phyloP scores from a whole-genome alignment of 2,329 filamentous ascomycete genomes.

The Fusarium udum region DNA sequence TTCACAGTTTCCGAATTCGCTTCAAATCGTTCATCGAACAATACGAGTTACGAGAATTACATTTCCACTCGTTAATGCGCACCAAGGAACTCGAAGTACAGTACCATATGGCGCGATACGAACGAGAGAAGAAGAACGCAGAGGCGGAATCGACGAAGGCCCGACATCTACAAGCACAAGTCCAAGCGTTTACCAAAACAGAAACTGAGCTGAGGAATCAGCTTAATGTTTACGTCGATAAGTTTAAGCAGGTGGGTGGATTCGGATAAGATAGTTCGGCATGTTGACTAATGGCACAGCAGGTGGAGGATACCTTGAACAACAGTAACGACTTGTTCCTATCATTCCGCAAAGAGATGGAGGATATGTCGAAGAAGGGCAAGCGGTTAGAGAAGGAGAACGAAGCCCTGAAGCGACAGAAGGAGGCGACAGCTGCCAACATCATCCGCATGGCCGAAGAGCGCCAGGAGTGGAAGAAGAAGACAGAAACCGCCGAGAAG shows the following conservation, averaged over 20 bases:
- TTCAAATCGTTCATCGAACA: conserved; percentile 97
- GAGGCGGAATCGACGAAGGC: conserved; percentile 83
- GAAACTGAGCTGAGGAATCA: conserved; percentile 94
- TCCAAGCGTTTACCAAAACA: conserved; percentile 94
- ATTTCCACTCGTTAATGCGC: conserved; percentile 90
- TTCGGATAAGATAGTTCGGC: conserved; percentile 10
- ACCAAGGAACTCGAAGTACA: conserved; percentile 97
- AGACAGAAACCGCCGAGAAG: conserved; percentile 62
- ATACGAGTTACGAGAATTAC: conserved; percentile 93
- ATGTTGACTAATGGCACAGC: conserved; percentile 43
- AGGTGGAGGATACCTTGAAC: conserved; percentile 98
- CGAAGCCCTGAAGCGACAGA: conserved; percentile 87
- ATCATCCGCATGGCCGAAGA: conserved; percentile 98
- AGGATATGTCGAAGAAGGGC: conserved; percentile 99
- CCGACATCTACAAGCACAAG: conserved; percentile 87
- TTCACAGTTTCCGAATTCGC: conserved; percentile 76
- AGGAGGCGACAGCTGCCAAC: conserved; percentile 91
- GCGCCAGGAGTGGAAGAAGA: conserved; percentile 83
- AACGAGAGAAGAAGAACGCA: conserved; percentile 88
- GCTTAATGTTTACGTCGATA: conserved; percentile 98
- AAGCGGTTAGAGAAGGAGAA: conserved; percentile 98
- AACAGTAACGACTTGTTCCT: conserved; percentile 98
- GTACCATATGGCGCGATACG: conserved; percentile 86
- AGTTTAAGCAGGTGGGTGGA: conserved; percentile 93
- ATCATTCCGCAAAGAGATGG: conserved; percentile 98